Percentiles rank a stretch among this genome's conserved stretches.
Conservation (phyloP, 345 rosid species). For the Salix exigua region DNA sequence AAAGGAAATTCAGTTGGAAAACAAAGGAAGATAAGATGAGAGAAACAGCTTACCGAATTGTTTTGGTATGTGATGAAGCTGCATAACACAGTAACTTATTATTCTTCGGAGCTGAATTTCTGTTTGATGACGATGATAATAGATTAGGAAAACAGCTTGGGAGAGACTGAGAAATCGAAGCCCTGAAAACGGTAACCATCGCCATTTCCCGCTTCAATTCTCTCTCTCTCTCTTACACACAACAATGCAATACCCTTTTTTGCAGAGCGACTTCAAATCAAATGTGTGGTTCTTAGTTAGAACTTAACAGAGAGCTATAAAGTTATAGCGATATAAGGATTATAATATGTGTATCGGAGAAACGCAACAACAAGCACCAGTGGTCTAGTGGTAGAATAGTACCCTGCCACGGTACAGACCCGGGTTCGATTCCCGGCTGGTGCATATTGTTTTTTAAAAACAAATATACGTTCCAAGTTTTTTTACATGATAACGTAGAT, state of each 20-base stretch:
- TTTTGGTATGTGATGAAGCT: constrained; percentile 37
- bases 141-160: constrained; percentile 9
- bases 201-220: constrained; percentile 44
- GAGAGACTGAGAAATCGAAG: constrained; percentile 29
- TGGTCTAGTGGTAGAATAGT: constrained; percentile 55
- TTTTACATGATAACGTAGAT: no score
- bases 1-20: neutral
- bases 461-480: neutral
- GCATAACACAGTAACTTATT: constrained; percentile 29
- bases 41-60: constrained; percentile 35
- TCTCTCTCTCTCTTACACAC: neutral
- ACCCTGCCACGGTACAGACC: constrained; percentile 29
- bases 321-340: no score
- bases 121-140: neutral
- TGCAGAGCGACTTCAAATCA: neutral
- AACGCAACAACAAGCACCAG: constrained; percentile 14
- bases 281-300: neutral
- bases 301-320: neutral
- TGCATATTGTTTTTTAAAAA: neutral
- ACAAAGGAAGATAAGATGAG: neutral
- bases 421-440: constrained; percentile 25
- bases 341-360: no score
- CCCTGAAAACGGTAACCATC: constrained; percentile 44
- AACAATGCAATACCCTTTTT: neutral
- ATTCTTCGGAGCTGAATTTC: constrained; percentile 18